A percentile compares a stretch with the other conserved stretches of the same genome.
phyloP scores from a whole-genome alignment of 257 asterid genomes.

The Penstemon eatonii region DNA sequence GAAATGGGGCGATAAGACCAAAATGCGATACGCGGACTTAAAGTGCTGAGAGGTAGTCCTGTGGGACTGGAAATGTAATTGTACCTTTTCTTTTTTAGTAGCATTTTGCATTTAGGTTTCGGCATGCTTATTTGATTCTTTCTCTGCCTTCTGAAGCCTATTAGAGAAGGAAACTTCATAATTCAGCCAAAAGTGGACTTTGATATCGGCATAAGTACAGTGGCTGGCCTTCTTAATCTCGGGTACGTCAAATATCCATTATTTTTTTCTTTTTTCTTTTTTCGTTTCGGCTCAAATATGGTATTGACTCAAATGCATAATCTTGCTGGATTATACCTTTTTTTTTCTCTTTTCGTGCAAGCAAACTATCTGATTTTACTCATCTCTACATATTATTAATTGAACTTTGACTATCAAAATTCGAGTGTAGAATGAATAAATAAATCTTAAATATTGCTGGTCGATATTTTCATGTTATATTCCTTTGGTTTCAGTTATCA shows the following conservation, averaged over 20 bases:
- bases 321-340: slow-evolving; percentile 1
- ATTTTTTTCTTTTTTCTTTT: neutral
- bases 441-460: too few species aligned
- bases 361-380: neutral
- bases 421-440: too few species aligned
- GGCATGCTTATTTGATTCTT: slow-evolving; percentile 15
- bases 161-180: slow-evolving; percentile 87
- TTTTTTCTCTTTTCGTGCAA: neutral
- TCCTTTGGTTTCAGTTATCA: slow-evolving; percentile 72
- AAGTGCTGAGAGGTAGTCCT: too few species aligned
- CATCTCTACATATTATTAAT: neutral
- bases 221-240: slow-evolving; percentile 94
- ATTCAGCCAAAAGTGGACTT: slow-evolving; percentile 99
- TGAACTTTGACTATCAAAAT: too few species aligned
- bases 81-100: neutral
- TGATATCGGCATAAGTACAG: slow-evolving; percentile 98
- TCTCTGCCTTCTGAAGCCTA: slow-evolving; percentile 59
- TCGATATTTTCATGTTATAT: slow-evolving; percentile 20
- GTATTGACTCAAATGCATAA: neutral
- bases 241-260: slow-evolving; percentile 59
- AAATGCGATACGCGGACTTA: too few species aligned
- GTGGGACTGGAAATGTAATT: too few species aligned
- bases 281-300: neutral
- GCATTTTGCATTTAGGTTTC: slow-evolving; percentile 25
- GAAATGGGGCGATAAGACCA: too few species aligned